Base-by-base conservation (phyloP, 306 rosid genomes). In the Neltuma alba region DNA sequence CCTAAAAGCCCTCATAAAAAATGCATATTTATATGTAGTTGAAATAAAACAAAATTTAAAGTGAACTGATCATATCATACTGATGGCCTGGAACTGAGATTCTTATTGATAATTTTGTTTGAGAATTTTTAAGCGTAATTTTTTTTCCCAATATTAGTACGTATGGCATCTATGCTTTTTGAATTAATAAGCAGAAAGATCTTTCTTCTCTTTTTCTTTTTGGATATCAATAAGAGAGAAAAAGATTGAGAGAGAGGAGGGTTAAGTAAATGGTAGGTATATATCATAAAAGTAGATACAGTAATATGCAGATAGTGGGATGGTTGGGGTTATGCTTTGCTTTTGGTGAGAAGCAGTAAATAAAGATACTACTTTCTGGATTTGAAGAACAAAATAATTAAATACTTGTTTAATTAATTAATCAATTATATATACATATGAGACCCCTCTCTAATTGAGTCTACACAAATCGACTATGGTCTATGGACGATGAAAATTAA, bases 211-310 rank as follows among this genome's bases (percentile, higher is more conserved):
- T 18, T 76, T 10, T 42, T 14, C 52, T 76, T n/a, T 28, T 76
- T 12, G 12, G 12, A 40, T 36, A 15, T 48, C 28, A 20, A 12
- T 28, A 65, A 31, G 27, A 7, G 5, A n/a, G 27, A 64, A 77
- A 45, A 77, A 16, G 34, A 13, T 45, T 31, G 33, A 23, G 27
- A 52, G 27, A 52, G 60, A 36, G 6, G 6, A 38, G 3, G 16
- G 30, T 42, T 66, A 65, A 34, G 67, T 23, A 38, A 48, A 37
- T 57, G 72, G 64, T 48, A 20, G 64, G 38, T 60, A 62, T 30
- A 62, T 76, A 48, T 76, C 74, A 64, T 14, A 77, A 77, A 77
- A 77, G 74, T 23, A 23, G 74, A 37, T 50, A 65, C 73, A 40
- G 80, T 21, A 58, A 72, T 21, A 34, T 34, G 66, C 65, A 34